Evolutionary conservation across 129 eudicot species (phyloP).

Genomic region (Flaveria sonorensis): DNA sequence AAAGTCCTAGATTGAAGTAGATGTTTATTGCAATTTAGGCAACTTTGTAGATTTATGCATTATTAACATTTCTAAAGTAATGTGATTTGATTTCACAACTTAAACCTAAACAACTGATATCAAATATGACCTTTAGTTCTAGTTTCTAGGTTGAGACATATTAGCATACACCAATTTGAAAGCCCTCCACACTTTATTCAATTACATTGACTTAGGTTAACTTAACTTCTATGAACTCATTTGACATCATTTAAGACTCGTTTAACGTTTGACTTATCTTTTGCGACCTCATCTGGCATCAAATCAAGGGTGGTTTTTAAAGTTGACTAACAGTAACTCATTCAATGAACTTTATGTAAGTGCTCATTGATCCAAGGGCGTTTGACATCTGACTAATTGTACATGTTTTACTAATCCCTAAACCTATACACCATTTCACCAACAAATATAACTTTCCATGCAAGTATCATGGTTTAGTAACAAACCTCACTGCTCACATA

Average conservation of each 20-base stretch:
- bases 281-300: background rate
- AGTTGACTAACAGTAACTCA: background rate
- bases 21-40: slow-evolving; percentile 5
- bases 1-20: slow-evolving; percentile 9
- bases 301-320: background rate
- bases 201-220: background rate
- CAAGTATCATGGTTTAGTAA: background rate
- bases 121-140: background rate
- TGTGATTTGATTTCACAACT: background rate
- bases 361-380: slow-evolving; percentile 2
- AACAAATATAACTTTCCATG: slow-evolving; percentile 12
- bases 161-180: background rate
- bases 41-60: background rate
- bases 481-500: slow-evolving; percentile 4
- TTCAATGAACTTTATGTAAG: background rate
- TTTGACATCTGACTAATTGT: background rate
- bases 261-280: background rate
- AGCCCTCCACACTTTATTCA: background rate
- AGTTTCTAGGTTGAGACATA: background rate
- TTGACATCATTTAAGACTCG: background rate
- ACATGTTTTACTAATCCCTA: slow-evolving; percentile 1
- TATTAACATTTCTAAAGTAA: background rate
- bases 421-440: slow-evolving; percentile 11
- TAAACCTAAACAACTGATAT: background rate
- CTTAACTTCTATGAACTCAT: background rate